phyloP scores from a whole-genome alignment of 2,329 filamentous ascomycete genomes.

The Rutstroemia sp. region DNA sequence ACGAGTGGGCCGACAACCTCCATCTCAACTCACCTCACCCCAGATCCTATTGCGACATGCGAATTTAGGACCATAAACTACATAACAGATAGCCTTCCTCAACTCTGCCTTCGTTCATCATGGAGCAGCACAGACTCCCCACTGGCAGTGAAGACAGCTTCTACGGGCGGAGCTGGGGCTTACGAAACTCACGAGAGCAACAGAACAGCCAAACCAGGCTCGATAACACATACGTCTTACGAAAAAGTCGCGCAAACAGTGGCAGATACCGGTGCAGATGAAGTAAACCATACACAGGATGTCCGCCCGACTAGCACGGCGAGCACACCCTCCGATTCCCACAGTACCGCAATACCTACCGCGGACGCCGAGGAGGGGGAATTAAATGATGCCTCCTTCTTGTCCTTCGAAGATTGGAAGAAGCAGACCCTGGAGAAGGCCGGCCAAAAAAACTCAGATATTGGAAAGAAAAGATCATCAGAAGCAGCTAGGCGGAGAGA shows the following conservation, averaged over 20 bases:
- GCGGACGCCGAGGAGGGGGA: conserved; percentile 23
- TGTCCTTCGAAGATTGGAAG: conserved; percentile 99
- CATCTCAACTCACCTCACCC: conserved; percentile 1
- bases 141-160: conserved; percentile 4
- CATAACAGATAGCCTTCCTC: conserved; percentile 30
- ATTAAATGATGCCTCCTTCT: conserved; percentile 62
- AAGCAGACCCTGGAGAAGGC: conserved; percentile 81
- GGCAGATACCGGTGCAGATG: neutral
- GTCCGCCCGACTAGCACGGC: conserved; percentile 1
- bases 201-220: neutral
- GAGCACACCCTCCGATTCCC: conserved; percentile 1
- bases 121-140: conserved; percentile 22
- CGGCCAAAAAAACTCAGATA: conserved; percentile 68
- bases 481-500: conserved; percentile 41
- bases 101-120: conserved; percentile 26
- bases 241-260: conserved; percentile 1
- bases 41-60: conserved; percentile 23
- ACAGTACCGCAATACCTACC: conserved; percentile 1
- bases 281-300: conserved; percentile 3
- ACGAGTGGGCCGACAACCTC: conserved; percentile 17
- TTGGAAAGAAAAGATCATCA: conserved; percentile 46
- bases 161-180: neutral
- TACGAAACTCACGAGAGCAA: neutral
- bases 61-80: conserved; percentile 31
- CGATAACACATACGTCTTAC: neutral